A percentile compares a stretch with the other conserved stretches of the same genome.
phyloP scores from a whole-genome alignment of 805 yeast species.

The Metschnikowia colocasiae region DNA sequence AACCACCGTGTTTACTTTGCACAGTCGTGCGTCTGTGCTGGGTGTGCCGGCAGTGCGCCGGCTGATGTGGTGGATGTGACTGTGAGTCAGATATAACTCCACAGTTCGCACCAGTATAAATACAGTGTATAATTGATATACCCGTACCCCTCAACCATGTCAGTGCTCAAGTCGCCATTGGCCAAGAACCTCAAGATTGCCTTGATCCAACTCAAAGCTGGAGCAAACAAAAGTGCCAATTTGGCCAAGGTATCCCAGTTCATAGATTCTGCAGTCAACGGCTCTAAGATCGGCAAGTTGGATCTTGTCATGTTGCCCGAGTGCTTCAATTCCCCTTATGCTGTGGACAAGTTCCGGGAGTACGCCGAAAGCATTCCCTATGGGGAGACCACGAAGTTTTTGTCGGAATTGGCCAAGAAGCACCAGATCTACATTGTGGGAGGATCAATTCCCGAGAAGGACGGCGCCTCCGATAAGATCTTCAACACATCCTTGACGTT shows the following conservation, averaged over 20 bases:
- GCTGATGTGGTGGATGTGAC: not conserved
- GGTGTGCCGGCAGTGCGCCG: too few relatives aligned
- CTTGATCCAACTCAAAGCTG: constrained; percentile 75
- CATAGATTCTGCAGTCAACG: constrained; percentile 55
- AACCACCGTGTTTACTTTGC: not conserved
- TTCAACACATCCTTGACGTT: constrained; percentile 77
- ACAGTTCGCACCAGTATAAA: constrained; percentile 4
- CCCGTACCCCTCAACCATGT: constrained; percentile 7
- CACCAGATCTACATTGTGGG: constrained; percentile 69
- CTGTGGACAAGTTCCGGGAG: constrained; percentile 78
- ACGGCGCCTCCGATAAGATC: constrained; percentile 39
- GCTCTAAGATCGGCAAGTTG: constrained; percentile 34
- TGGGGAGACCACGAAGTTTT: constrained; percentile 62
- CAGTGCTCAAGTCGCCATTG: constrained; percentile 38
- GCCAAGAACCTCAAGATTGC: constrained; percentile 71
- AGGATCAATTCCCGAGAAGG: constrained; percentile 85
- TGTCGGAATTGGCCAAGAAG: constrained; percentile 64
- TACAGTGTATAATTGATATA: too few relatives aligned
- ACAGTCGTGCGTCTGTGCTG: too few relatives aligned
- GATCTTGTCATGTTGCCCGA: constrained; percentile 88
- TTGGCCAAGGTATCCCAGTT: constrained; percentile 61
- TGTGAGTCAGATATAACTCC: constrained; percentile 1
- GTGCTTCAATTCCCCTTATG: constrained; percentile 94
- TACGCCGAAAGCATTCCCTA: constrained; percentile 85
- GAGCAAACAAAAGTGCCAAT: constrained; percentile 78